Evolutionary conservation across 2,329 filamentous ascomycete genomes (phyloP).

Genomic region (Pseudogymnoascus destructans): DNA sequence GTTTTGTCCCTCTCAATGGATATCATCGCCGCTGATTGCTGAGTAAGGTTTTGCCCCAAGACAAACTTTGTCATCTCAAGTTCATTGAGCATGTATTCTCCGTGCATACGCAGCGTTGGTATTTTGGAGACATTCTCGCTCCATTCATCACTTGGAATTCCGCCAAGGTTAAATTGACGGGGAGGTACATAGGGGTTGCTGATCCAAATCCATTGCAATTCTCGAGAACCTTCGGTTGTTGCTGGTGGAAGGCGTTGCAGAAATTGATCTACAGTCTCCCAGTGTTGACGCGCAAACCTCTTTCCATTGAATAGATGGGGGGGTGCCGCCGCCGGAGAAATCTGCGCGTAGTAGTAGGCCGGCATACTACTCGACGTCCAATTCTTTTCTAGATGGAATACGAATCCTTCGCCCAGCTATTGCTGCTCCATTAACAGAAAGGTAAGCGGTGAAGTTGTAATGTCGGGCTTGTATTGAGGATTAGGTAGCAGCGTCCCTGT

Average conservation of each 20-base stretch:
- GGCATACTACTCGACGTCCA: background rate
- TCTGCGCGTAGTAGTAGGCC: background rate
- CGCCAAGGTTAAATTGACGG: conserved; percentile 25
- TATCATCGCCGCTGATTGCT: conserved; percentile 14
- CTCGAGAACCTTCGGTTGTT: conserved; percentile 36
- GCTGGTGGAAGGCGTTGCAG: conserved; percentile 54
- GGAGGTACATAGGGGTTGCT: conserved; percentile 44
- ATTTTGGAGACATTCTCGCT: background rate
- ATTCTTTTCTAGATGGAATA: background rate
- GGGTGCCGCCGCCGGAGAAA: conserved; percentile 18
- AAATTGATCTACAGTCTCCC: conserved; percentile 52
- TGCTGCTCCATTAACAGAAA: background rate
- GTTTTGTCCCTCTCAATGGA: conserved; percentile 31
- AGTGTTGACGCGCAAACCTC: conserved; percentile 44
- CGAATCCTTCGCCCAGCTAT: background rate
- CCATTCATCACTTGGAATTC: background rate
- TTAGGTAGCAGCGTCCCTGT: background rate
- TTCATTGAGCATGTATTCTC: conserved; percentile 25
- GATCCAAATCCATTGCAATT: conserved; percentile 59
- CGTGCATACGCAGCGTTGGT: background rate
- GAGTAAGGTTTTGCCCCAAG: conserved; percentile 33
- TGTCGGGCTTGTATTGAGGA: background rate
- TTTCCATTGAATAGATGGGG: conserved; percentile 48
- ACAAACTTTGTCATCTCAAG: conserved; percentile 30
- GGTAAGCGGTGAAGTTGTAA: background rate